Percentiles rank a stretch among this genome's conserved stretches.
phyloP scores from a whole-genome alignment of 305 asterid species.

The Plantago coronopus region DNA sequence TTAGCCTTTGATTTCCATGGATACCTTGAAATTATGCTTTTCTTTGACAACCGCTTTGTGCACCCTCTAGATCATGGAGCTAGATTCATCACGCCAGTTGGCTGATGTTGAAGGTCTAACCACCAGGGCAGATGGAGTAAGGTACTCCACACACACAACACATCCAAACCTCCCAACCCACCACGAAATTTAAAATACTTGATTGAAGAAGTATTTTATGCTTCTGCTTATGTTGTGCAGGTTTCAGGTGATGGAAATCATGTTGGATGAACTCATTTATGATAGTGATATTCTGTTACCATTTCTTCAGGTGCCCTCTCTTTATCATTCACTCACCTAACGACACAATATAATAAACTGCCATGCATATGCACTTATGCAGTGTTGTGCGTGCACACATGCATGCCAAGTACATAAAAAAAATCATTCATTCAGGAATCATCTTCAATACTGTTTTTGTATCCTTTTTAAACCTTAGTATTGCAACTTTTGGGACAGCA shows the following conservation, averaged over 20 bases:
- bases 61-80: conserved; percentile 57
- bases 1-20: conserved; percentile 23
- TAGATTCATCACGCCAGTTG: conserved; percentile 57
- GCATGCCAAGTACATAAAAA: background rate
- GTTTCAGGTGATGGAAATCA: conserved; percentile 65
- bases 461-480: no score
- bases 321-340: conserved; percentile 6
- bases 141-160: conserved; percentile 33
- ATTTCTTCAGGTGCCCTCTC: conserved; percentile 66
- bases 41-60: conserved; percentile 22
- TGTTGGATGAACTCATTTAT: conserved; percentile 74
- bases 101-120: conserved; percentile 72
- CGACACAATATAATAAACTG: background rate
- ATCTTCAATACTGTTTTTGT: no score
- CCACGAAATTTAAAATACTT: conserved; percentile 5
- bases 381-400: background rate
- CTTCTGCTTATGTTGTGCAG: conserved; percentile 44
- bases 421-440: background rate
- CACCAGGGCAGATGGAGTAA: conserved; percentile 75
- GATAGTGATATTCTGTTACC: conserved; percentile 45
- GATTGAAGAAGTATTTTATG: conserved; percentile 14
- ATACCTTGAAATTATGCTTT: conserved; percentile 22
- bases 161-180: conserved; percentile 13
- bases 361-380: no score
- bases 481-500: no score